Percentiles rank a stretch among this genome's conserved stretches.
Conservation (phyloP, 2,329 filamentous ascomycete species). For the Boeremia exigua region DNA sequence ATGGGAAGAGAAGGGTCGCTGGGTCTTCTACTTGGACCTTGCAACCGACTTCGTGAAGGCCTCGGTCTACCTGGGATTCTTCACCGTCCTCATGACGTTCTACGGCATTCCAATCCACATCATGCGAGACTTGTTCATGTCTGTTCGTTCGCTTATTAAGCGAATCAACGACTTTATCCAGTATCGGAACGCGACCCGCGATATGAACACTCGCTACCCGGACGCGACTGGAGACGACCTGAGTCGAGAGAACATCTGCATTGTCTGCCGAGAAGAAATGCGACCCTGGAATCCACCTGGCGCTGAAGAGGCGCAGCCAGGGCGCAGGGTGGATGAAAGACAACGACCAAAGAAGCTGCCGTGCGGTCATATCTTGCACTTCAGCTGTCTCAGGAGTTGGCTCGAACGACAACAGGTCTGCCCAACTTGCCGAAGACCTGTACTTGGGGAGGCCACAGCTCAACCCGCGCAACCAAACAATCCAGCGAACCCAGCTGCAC, state of each 20-base stretch:
- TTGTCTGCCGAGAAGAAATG: constrained; percentile 98
- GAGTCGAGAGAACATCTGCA: constrained; percentile 86
- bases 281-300: constrained; percentile 70
- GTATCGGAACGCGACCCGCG: constrained; percentile 87
- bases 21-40: constrained; percentile 87
- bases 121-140: constrained; percentile 93
- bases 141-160: constrained; percentile 88
- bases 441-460: constrained; percentile 57
- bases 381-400: constrained; percentile 95
- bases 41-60: constrained; percentile 90
- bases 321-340: constrained; percentile 72
- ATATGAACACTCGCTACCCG: constrained; percentile 90
- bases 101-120: constrained; percentile 97
- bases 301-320: constrained; percentile 46
- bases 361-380: constrained; percentile 93
- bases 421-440: constrained; percentile 88
- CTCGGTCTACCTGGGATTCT: constrained; percentile 87
- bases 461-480: constrained; percentile 38
- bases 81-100: constrained; percentile 89
- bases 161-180: constrained; percentile 85
- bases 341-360: constrained; percentile 93
- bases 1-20: constrained; percentile 96
- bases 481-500: constrained; percentile 31
- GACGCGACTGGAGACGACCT: constrained; percentile 91
- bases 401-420: constrained; percentile 96